phyloP scores from a whole-genome alignment of 352 stramenopile genomes.

The Phytopythium delawarense region DNA sequence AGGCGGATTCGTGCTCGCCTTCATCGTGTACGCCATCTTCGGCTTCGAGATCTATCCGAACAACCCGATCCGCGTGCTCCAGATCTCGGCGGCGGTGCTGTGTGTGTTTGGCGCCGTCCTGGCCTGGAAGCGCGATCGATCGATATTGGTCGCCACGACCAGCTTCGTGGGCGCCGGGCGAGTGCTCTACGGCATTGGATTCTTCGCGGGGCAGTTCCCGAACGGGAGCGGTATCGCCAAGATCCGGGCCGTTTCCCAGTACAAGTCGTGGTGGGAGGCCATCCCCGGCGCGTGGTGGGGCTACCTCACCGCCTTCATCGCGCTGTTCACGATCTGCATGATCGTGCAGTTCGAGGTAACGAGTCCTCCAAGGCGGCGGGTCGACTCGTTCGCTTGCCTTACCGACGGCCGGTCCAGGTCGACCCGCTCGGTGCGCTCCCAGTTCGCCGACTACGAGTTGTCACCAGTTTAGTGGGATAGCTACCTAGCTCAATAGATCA shows the following conservation, averaged over 20 bases:
- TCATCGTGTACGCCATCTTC: conserved; percentile 47
- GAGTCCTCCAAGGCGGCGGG: conserved; percentile 11
- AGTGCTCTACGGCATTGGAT: conserved; percentile 49
- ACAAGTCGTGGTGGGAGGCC: conserved; percentile 32
- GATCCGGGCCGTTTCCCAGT: conserved; percentile 26
- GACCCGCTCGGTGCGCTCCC: background rate
- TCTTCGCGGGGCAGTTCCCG: conserved; percentile 57
- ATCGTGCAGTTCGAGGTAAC: conserved; percentile 61
- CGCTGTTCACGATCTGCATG: conserved; percentile 49
- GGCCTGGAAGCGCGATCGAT: conserved; percentile 46
- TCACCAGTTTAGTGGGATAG: background rate
- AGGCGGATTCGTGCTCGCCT: conserved; percentile 44
- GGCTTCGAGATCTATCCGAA: conserved; percentile 47
- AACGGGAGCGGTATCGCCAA: conserved; percentile 39
- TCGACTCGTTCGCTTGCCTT: conserved; percentile 9
- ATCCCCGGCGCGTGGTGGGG: conserved; percentile 62
- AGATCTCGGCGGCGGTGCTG: conserved; percentile 40
- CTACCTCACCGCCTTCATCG: conserved; percentile 44
- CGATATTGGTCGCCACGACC: conserved; percentile 46
- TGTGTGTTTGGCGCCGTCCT: conserved; percentile 31
- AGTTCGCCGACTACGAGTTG: conserved; percentile 6
- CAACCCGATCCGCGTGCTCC: conserved; percentile 36
- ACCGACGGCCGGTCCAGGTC: background rate
- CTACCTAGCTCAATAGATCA: background rate
- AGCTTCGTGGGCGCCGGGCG: conserved; percentile 42